Base-by-base conservation (phyloP, 371 early-diverging fungal species). In the Mortierella sp. region DNA sequence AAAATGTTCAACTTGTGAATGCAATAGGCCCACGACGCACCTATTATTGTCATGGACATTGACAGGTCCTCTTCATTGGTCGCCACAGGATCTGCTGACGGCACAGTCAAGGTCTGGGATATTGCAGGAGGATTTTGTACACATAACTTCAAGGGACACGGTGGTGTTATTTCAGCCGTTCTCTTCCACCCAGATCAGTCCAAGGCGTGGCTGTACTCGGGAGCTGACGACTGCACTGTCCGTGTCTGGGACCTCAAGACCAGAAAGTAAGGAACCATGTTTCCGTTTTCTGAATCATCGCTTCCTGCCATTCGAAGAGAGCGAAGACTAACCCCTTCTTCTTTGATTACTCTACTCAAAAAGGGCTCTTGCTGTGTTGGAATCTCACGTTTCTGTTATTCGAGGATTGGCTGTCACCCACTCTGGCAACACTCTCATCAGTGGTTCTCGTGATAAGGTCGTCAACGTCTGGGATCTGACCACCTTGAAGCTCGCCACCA, bases 31-130 rank as follows among this genome's bases (percentile, higher is more conserved):
- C 98, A 98, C 83, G 97, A 97, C 49, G 96, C 98, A 1, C 98
- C 98, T 14, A 94, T 98, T 38, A 93, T 99, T 79, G 93, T 94
- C 7, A 97, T 98, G 97, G 97, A 93, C 58, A 94, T 97, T 78
- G 98, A 98, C 83, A 83, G 90, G 1, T 93, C 97, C 0, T 96
- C 97, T 0, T 97, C 98, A 0, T 86, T 98, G 27, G 96, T 98
- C 5, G 98, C 98, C 7, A 98, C 98, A 1, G 99, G 99, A 60
- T 97, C 97, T n/a, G 98, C 99, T 0, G 99, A 99, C 89, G 94
- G 95, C 81, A 95, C 96, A 11, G 95, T 99, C 74, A 96, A 95
- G 76, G 96, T 98, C 6, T 99, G 98, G 98, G 98, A 99, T 89
- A 95, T 97, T 60, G 96, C 95, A 74, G 91, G 93, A 72, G 97